phyloP scores from a whole-genome alignment of 176 grass and related monocot species.

The Zoysia pacifica region DNA sequence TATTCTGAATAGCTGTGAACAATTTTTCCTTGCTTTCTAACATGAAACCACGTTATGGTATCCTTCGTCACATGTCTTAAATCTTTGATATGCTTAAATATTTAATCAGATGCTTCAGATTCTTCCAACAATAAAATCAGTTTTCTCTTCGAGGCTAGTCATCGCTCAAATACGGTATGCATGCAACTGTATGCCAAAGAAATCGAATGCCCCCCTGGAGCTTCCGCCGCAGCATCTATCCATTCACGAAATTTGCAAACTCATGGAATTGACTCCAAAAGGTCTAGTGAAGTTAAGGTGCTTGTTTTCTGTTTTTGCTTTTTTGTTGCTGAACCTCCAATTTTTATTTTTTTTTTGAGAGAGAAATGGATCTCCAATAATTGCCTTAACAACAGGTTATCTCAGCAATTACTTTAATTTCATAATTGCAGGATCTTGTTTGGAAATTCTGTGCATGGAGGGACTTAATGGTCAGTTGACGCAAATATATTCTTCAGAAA shows the following conservation, averaged over 20 bases:
- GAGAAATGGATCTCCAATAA: not conserved
- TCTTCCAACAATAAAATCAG: slow-evolving; percentile 65
- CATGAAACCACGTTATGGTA: slow-evolving; percentile 9
- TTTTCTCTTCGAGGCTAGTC: slow-evolving; percentile 83
- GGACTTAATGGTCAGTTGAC: slow-evolving; percentile 88
- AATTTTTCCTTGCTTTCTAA: not conserved
- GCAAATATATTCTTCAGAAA: slow-evolving; percentile 25
- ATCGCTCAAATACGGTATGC: slow-evolving; percentile 87
- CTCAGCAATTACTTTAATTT: slow-evolving; percentile 35
- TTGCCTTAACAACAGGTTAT: slow-evolving; percentile 10
- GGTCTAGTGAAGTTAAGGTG: slow-evolving; percentile 81
- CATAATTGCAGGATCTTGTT: slow-evolving; percentile 72
- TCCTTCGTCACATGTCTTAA: slow-evolving; percentile 28
- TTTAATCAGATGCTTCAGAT: slow-evolving; percentile 73
- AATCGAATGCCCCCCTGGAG: slow-evolving; percentile 71
- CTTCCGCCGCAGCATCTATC: slow-evolving; percentile 80
- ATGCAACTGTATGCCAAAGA: slow-evolving; percentile 91
- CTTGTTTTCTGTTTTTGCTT: slow-evolving; percentile 42
- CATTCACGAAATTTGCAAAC: slow-evolving; percentile 71
- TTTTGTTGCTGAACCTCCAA: slow-evolving; percentile 12
- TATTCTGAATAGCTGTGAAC: not conserved
- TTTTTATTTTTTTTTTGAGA: too few relatives aligned
- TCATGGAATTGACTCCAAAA: slow-evolving; percentile 59
- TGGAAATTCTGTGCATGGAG: slow-evolving; percentile 96
- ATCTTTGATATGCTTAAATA: slow-evolving; percentile 56